These are phyloP conservation scores for Paramecium sexaurelia DNA, from an alignment of 73 alveolate species.

Conservation along the genomic window DNA sequence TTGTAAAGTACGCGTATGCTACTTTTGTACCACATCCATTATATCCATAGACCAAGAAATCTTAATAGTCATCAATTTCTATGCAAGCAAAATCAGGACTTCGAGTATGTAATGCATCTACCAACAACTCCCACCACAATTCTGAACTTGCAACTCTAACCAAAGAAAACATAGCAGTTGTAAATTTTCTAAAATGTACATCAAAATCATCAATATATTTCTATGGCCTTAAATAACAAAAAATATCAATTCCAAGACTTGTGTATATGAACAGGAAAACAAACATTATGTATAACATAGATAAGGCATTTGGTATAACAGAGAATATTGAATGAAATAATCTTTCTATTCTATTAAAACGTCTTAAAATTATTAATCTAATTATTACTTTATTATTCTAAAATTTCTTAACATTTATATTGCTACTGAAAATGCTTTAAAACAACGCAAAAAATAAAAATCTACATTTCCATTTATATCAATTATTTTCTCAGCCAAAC, in stretches of 20 bases:
- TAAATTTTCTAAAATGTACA: slow-evolving; percentile 42
- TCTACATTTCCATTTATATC: background rate
- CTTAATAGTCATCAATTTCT: background rate
- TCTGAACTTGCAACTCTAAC: slow-evolving; percentile 58
- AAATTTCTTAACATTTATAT: slow-evolving; percentile 11
- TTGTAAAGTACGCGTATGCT: background rate
- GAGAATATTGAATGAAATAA: slow-evolving; percentile 48
- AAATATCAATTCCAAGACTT: slow-evolving; percentile 13
- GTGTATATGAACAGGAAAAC: slow-evolving; percentile 33
- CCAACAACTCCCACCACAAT: slow-evolving; percentile 27
- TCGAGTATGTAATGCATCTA: slow-evolving; percentile 36
- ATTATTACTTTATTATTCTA: slow-evolving; percentile 5
- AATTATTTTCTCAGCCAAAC: background rate
- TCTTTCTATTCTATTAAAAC: slow-evolving; percentile 25
- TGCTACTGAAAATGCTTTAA: slow-evolving; percentile 2
- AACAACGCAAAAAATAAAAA: background rate
- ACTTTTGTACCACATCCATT: slow-evolving; percentile 40
- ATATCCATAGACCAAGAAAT: background rate
- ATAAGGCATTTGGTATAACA: slow-evolving; percentile 34
- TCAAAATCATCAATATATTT: slow-evolving; percentile 25
- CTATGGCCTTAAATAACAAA: slow-evolving; percentile 34
- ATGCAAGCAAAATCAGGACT: slow-evolving; percentile 45
- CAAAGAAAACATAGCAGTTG: slow-evolving; percentile 56
- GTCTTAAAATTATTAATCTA: background rate
- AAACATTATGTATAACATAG: slow-evolving; percentile 46